phyloP scores from a whole-genome alignment of 768 basidiomycete genomes.

The Dioszegia crocea region DNA sequence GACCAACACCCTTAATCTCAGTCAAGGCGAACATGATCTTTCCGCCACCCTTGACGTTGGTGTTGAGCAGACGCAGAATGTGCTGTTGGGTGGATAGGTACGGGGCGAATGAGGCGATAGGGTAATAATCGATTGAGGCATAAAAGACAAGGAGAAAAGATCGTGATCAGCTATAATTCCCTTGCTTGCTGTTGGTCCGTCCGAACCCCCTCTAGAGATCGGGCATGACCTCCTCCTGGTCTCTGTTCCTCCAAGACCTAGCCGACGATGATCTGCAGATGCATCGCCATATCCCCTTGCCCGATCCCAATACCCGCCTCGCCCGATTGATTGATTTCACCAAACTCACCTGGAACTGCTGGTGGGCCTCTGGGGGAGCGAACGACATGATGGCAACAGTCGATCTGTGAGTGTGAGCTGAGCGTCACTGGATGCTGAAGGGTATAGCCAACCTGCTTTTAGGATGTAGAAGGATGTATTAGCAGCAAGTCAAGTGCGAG shows the following conservation, averaged over 20 bases:
- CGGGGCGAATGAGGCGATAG: neutral
- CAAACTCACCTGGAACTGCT: conserved; percentile 79
- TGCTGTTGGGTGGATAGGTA: conserved; percentile 58
- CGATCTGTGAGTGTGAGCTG: neutral
- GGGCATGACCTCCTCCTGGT: neutral
- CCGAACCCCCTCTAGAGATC: neutral
- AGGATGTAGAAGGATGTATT: neutral
- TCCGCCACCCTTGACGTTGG: conserved; percentile 98
- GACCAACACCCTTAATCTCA: conserved; percentile 99
- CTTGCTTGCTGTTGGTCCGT: neutral
- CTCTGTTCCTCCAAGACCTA: neutral
- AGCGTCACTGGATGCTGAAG: neutral
- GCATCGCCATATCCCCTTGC: neutral
- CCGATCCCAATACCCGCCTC: neutral
- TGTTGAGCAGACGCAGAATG: conserved; percentile 95
- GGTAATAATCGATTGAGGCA: neutral
- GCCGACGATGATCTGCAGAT: no score
- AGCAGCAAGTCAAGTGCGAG: neutral
- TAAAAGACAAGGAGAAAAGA: neutral
- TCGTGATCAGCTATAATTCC: conserved; percentile 5
- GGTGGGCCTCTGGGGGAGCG: conserved; percentile 89
- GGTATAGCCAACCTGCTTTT: neutral
- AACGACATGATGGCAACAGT: conserved; percentile 71
- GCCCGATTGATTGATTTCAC: neutral
- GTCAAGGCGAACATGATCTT: conserved; percentile 98